These are phyloP conservation scores for Hirschfeldia incana DNA, from an alignment of 345 rosid genomes.

Conservation along the genomic window DNA sequence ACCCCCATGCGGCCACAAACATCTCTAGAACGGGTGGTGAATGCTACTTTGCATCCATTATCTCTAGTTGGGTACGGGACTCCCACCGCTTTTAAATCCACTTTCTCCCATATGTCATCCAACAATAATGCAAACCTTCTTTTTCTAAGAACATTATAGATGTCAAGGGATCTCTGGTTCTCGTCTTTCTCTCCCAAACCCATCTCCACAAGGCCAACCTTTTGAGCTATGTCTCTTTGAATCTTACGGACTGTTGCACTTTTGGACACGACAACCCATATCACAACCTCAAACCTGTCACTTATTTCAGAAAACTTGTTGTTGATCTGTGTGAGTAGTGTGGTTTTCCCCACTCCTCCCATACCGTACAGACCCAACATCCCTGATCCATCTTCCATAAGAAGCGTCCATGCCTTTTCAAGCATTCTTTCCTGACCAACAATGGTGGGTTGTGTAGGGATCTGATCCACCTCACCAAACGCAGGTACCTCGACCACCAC, in stretches of 20 bases:
- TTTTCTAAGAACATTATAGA: not conserved
- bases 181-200: not conserved
- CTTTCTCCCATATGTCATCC: slow-evolving; percentile 13
- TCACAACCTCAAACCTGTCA: not conserved
- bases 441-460: not conserved
- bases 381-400: not conserved
- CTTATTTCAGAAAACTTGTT: not conserved
- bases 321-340: not conserved
- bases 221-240: not conserved
- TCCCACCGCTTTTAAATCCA: slow-evolving; percentile 20
- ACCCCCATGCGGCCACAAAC: not conserved
- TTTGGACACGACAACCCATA: not conserved
- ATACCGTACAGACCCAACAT: not conserved
- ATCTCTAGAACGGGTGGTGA: slow-evolving; percentile 28
- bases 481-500: not conserved
- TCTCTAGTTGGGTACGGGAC: slow-evolving; percentile 13
- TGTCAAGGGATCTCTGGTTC: not conserved
- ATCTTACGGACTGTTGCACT: not conserved
- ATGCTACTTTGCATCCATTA: slow-evolving; percentile 19
- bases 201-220: not conserved
- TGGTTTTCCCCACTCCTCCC: not conserved
- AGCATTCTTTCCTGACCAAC: not conserved
- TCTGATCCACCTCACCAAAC: not conserved
- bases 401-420: not conserved
- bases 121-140: not conserved